A percentile compares a stretch with the other conserved stretches of the same genome.
phyloP scores from a whole-genome alignment of 441 rosid species.

The Kokia cookei region DNA sequence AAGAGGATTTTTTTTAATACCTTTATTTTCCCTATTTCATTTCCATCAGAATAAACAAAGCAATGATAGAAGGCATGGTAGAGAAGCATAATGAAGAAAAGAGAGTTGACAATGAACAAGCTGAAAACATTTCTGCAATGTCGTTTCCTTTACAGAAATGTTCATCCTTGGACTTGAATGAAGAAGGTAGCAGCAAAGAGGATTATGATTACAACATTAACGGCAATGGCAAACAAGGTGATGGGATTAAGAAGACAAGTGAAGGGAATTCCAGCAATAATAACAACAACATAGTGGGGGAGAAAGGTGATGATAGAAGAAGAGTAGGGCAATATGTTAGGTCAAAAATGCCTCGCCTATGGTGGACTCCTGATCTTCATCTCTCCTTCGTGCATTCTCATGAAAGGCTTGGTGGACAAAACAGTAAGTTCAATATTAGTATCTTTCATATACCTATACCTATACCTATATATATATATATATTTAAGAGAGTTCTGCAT shows the following conservation, averaged over 20 bases:
- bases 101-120: constrained; percentile 8
- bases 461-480: no score
- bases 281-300: neutral
- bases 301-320: constrained; percentile 9
- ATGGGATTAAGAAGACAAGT: constrained; percentile 11
- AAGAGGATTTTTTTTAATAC: no score
- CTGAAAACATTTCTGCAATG: no score
- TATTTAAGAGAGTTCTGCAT: no score
- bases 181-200: constrained; percentile 29
- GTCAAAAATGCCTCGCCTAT: constrained; percentile 40
- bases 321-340: constrained; percentile 32
- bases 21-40: neutral
- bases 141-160: no score
- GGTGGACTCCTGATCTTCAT: constrained; percentile 49
- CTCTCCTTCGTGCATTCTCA: constrained; percentile 39
- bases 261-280: constrained; percentile 23
- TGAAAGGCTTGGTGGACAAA: constrained; percentile 47
- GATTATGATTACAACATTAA: neutral
- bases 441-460: no score
- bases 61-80: neutral
- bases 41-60: neutral
- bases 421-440: constrained; percentile 25
- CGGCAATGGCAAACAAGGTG: neutral
- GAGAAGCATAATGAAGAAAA: constrained; percentile 16
- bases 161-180: constrained; percentile 32